Base-by-base conservation (phyloP, 352 stramenopile genomes). In the Phytophthora capsici region DNA sequence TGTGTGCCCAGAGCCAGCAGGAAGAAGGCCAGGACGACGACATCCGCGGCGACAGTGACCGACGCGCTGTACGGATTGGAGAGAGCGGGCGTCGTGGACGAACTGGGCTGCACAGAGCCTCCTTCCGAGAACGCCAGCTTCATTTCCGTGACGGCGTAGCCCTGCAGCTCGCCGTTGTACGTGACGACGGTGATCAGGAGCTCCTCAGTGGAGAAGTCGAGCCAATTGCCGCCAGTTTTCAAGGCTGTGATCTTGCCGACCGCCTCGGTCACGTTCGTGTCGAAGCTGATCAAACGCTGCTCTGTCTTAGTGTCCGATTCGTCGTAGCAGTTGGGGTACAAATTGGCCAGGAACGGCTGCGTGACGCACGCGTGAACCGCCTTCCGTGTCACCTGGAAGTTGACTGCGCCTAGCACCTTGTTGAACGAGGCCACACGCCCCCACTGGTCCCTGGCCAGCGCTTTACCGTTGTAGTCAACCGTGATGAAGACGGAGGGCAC, bases 131-230 rank as follows among this genome's bases (percentile, higher is more conserved):
- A 79, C 6, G 57, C 34, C 16, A 88, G 17, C 20, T 45, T 48
- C 43, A 86, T 68, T 40, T 81, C 41, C 3, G 74, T 85, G 37
- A 83, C 67, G 0, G 68, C 73, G 23, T 84, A 84, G 1, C 62
- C 64, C 19, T 86, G 57, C 6, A 88, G 34, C 43, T 88, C 79
- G 23, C 79, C 77, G 23, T 88, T 85, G 72, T 85, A 88, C 4
- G 67, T 80, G 28, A 85, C 71, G 36, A 86, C 52, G 3, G 68
- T 86, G 44, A 85, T 66, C 26, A 71, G 5, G 7, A 88, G 79
- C 38, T 74, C 52, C 13, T 80, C 51, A 1, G 67, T 76, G 4
- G 72, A 71, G 45, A 73, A 72, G 50, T 78, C 63, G 47, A 86
- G 62, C 77, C 79, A 88, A 2, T 56, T 40, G 16, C 79, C 77